Evolutionary conservation across 2,329 filamentous ascomycete species (phyloP).

Genomic region (Lomentospora prolificans): DNA sequence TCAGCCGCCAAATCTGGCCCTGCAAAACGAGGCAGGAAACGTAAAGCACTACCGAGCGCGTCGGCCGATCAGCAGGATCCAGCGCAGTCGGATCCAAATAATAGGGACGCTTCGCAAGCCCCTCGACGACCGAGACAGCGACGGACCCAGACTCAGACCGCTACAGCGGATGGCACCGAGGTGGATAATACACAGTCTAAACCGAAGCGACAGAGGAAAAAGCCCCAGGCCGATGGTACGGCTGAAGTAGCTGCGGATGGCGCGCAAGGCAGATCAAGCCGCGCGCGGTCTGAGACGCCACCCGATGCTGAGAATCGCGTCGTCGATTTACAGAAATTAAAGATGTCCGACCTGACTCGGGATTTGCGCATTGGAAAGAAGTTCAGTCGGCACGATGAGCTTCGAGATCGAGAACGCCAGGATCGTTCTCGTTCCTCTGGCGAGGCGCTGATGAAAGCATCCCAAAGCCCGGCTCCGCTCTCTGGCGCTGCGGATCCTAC

Average conservation of each 20-base stretch:
- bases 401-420: conserved; percentile 55
- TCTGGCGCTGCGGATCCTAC: neutral
- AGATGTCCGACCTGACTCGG: conserved; percentile 63
- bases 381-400: conserved; percentile 63
- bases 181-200: conserved; percentile 9
- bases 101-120: neutral
- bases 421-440: conserved; percentile 20
- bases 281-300: conserved; percentile 44
- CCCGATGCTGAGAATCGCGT: conserved; percentile 51
- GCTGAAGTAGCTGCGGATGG: conserved; percentile 12
- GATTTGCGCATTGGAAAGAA: conserved; percentile 64
- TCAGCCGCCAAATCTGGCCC: neutral
- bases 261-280: conserved; percentile 18
- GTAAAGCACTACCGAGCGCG: neutral
- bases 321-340: conserved; percentile 57
- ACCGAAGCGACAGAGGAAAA: conserved; percentile 12
- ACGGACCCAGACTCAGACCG: neutral
- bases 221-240: conserved; percentile 4
- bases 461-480: conserved; percentile 3
- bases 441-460: conserved; percentile 25
- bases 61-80: neutral
- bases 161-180: conserved; percentile 8
- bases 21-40: conserved; percentile 1
- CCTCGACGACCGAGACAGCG: neutral
- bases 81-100: neutral